phyloP scores from a whole-genome alignment of 2,329 filamentous ascomycete species.

The Epichloe sibirici region DNA sequence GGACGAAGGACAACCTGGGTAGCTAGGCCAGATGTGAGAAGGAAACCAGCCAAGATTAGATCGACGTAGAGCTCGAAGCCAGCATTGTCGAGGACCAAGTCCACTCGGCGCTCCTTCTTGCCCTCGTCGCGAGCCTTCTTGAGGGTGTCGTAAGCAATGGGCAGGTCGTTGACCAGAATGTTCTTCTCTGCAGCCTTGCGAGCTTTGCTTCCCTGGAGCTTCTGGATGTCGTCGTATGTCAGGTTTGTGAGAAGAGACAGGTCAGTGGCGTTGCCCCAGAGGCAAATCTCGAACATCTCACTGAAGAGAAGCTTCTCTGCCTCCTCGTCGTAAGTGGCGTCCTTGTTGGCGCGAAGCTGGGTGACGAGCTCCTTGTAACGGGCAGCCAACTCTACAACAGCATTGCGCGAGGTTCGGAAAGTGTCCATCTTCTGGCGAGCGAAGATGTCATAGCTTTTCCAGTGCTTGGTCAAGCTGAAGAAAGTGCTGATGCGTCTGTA shows the following conservation, averaged over 20 bases:
- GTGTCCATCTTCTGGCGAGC: slow-evolving; percentile 80
- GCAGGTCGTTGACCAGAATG: slow-evolving; percentile 79
- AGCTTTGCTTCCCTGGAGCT: slow-evolving; percentile 79
- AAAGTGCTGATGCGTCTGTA: slow-evolving; percentile 61
- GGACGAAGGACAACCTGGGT: slow-evolving; percentile 82
- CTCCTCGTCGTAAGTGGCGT: slow-evolving; percentile 44
- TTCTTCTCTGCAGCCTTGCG: slow-evolving; percentile 82
- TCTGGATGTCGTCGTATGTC: slow-evolving; percentile 92
- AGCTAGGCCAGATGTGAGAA: slow-evolving; percentile 73
- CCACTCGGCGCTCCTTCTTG: slow-evolving; percentile 62
- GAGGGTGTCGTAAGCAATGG: slow-evolving; percentile 56
- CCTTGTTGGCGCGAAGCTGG: slow-evolving; percentile 46
- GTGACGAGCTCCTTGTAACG: slow-evolving; percentile 63
- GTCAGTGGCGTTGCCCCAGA: slow-evolving; percentile 96
- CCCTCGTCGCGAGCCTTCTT: slow-evolving; percentile 50
- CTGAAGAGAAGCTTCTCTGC: slow-evolving; percentile 70
- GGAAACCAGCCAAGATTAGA: slow-evolving; percentile 79
- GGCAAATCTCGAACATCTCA: slow-evolving; percentile 92
- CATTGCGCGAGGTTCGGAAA: slow-evolving; percentile 82
- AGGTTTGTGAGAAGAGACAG: slow-evolving; percentile 81
- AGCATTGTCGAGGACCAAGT: slow-evolving; percentile 93
- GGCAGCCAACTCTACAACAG: slow-evolving; percentile 69
- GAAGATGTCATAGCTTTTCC: slow-evolving; percentile 87
- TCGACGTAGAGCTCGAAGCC: slow-evolving; percentile 97
- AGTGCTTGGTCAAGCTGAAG: slow-evolving; percentile 66